A percentile compares a stretch with the other conserved stretches of the same genome.
These are phyloP conservation scores for Rhododendron kiyosumense DNA, from an alignment of 148 eudicot species.

Conservation along the genomic window DNA sequence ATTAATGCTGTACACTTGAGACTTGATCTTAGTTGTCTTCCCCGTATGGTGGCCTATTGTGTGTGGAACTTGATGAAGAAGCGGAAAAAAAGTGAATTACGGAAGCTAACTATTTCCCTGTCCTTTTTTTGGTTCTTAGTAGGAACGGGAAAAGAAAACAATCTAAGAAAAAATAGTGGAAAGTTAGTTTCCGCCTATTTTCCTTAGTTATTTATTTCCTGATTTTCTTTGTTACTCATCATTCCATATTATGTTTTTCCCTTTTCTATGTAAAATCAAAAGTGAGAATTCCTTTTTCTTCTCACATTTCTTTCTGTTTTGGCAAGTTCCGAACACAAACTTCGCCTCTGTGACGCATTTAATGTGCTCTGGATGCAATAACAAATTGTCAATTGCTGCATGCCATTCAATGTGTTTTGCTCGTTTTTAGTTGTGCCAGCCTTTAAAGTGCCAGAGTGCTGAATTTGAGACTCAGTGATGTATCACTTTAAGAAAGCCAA, in stretches of 20 bases:
- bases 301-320: neutral
- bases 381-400: neutral
- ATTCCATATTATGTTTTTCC: neutral
- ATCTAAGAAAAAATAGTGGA: neutral
- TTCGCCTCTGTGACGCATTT: neutral
- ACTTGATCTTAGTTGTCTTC: neutral
- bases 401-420: neutral
- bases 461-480: neutral
- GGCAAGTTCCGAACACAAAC: neutral
- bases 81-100: neutral
- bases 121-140: neutral
- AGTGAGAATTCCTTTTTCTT: neutral
- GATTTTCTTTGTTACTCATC: neutral
- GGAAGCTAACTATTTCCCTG: neutral
- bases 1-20: neutral
- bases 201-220: neutral
- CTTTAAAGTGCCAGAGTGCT: neutral
- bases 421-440: neutral
- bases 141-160: neutral
- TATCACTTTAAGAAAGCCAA: neutral
- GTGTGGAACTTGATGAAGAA: neutral
- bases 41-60: neutral
- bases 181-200: neutral
- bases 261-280: neutral
- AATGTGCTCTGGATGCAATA: neutral